Base-by-base conservation (phyloP, 1,139 yeast genomes). In the Meyerozyma smithsonii region DNA sequence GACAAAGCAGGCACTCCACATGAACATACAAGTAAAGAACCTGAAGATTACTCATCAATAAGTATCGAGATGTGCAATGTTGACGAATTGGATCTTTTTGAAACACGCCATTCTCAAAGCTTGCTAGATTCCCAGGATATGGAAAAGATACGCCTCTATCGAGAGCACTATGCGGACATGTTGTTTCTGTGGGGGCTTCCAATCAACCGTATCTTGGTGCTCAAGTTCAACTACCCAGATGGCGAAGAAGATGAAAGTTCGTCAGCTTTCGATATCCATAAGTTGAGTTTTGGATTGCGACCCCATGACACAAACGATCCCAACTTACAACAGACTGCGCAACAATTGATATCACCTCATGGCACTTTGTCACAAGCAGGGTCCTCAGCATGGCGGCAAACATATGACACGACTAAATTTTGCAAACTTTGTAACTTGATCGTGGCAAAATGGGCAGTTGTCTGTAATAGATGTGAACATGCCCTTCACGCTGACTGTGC, bases 141-240 rank as follows among this genome's bases (percentile, higher is more conserved):
- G 20, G 61, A 56, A 1, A 72, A 72, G 44, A 69, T 77, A 43
- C 62, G 65, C 39, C 51, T 58, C 11, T 86, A 84, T 56, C 64
- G 96, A 33, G 72, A 74, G 24, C 84, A 81, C 45, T 90, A 90
- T 58, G 92, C 97, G 0, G 77, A 83, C n/a, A 72, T 89, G 58
- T 64, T 90, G 18, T 87, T 77, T 51, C 61, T 74, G 32, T 90
- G 97, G 97, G 94, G 92, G 0, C 67, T 89, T 21, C 87, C 89
- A 0, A 73, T 85, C 15, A 79, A 82, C 48, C 63, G 96, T 28
- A 77, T 86, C 25, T 92, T 90, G 52, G 75, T 90, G 5, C 60
- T 88, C 42, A 89, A 89, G 58, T 82, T 84, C 54, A 86, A 85
- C 50, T 75, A 76, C 43, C 66, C 73, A 0, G 58, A 58, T 19